Conservation (phyloP, 257 asterid species). For the Solanum paucissectum region DNA sequence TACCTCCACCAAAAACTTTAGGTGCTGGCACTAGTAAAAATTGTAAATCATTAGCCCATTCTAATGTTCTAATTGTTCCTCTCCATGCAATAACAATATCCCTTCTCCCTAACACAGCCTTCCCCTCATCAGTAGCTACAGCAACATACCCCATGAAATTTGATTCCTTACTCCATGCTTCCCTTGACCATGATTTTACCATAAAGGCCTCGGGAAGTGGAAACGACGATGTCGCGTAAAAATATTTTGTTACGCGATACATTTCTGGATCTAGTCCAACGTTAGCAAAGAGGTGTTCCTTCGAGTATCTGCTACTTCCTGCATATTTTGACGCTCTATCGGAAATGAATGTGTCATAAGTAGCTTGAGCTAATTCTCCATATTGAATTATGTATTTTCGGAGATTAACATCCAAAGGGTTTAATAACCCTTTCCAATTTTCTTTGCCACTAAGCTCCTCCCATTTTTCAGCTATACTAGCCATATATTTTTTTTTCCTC, state of each 20-base stretch:
- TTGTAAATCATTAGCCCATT: slow-evolving; percentile 62
- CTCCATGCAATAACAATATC: slow-evolving; percentile 78
- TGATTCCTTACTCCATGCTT: slow-evolving; percentile 75
- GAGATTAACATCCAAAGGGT: slow-evolving; percentile 66
- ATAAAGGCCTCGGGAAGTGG: slow-evolving; percentile 60
- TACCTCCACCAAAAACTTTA: slow-evolving; percentile 27
- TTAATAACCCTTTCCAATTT: slow-evolving; percentile 54
- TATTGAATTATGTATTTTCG: slow-evolving; percentile 59
- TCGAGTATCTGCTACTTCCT: slow-evolving; percentile 42
- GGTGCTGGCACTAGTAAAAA: slow-evolving; percentile 47
- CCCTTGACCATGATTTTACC: slow-evolving; percentile 47
- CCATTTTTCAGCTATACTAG: slow-evolving; percentile 40
- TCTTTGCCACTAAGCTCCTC: slow-evolving; percentile 44
- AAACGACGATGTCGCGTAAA: slow-evolving; percentile 57
- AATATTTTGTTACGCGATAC: slow-evolving; percentile 40
- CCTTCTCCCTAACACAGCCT: slow-evolving; percentile 48
- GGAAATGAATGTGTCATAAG: slow-evolving; percentile 57
- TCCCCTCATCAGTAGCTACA: slow-evolving; percentile 74
- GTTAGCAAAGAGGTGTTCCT: slow-evolving; percentile 30
- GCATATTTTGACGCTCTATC: slow-evolving; percentile 62
- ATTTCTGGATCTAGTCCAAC: slow-evolving; percentile 41
- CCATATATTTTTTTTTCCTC: neutral
- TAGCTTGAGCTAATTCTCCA: slow-evolving; percentile 60
- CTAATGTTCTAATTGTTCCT: slow-evolving; percentile 53
- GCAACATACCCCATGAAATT: slow-evolving; percentile 82